Conservation (phyloP, 768 basidiomycete species). For the Asterophora parasitica region DNA sequence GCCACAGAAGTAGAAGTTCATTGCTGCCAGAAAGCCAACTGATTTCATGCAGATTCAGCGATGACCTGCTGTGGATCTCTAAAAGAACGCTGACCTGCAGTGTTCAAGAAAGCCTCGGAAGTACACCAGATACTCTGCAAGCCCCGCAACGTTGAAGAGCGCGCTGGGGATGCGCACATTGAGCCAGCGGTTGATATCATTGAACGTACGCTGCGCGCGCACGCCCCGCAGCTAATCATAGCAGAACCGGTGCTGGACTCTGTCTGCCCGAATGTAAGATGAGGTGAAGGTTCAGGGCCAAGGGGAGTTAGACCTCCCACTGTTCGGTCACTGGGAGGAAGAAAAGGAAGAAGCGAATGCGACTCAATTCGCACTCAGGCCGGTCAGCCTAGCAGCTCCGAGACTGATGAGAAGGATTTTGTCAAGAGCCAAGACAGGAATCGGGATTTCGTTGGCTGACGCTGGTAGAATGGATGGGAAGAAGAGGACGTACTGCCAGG, state of each 20-base stretch:
- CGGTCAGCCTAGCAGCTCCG: constrained; percentile 53
- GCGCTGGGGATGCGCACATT: constrained; percentile 21
- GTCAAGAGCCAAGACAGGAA: too few species aligned
- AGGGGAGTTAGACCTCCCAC: background rate
- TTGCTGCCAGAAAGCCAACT: too few species aligned
- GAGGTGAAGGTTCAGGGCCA: background rate
- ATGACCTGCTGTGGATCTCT: too few species aligned
- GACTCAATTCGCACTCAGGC: constrained; percentile 36
- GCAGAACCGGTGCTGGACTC: constrained; percentile 46
- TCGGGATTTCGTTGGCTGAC: background rate
- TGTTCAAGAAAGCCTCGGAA: too few species aligned
- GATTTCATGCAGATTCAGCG: too few species aligned
- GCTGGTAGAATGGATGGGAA: constrained; percentile 1
- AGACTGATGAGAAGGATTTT: constrained; percentile 22
- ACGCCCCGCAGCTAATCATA: constrained; percentile 41
- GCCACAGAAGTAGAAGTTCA: too few species aligned
- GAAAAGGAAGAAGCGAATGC: background rate
- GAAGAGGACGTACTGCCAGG: constrained; percentile 31
- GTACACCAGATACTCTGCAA: too few species aligned
- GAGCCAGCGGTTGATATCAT: constrained; percentile 43
- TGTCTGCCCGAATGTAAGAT: constrained; percentile 61
- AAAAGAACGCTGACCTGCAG: too few species aligned
- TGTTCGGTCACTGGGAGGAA: too few species aligned
- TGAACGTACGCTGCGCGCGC: constrained; percentile 39
- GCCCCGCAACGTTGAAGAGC: too few species aligned